Evolutionary conservation across 352 stramenopile genomes (phyloP), one percentile per base, ranked within the genome.

Genomic region (Phytopythium oedochilum): DNA sequence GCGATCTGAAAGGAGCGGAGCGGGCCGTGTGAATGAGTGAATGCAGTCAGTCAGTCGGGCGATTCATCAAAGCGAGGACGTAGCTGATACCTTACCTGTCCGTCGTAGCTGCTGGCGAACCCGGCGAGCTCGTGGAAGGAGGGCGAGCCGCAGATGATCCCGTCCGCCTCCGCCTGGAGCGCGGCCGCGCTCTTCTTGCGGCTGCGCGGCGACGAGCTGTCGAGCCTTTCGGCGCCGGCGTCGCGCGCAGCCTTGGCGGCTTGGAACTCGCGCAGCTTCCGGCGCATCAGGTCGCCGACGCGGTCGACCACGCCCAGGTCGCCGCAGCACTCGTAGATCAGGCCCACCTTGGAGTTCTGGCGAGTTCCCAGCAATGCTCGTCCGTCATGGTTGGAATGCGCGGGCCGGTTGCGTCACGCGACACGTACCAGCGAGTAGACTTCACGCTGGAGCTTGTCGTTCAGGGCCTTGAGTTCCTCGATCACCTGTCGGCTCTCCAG

Each of bases 101-200:
- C 73, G 66, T 84, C 78, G 63, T 86, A 83, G 72, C 78, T 87
- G 53, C 75, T 87, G 9, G 71, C 75, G 61, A 65, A 83, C 34
- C 32, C 78, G 17, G 75, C 78, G 29, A 73, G 68, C 31, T 87
- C 64, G 44, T 87, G 75, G 46, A 89, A 87, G 15, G 47, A 46
- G 20, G 40, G 73, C 0, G 78, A 87, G 17, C 78, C 73, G 43
- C 75, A 89, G 31, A 89, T 87, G 49, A 87, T 74, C 2, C 73
- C 68, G 44, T 83, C 67, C 11, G 77, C 70, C n/a, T 32, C 47
- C 8, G 46, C 53, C 0, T 49, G 42, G 4, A 63, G 42, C n/a
- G 68, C 47, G 12, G 61, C 50, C 32, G 60, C 48, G 31, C n/a
- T 66, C 59, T 65, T 74, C 36, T 65, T 74, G 9, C 42, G 38